A percentile compares a stretch with the other conserved stretches of the same genome.
Evolutionary conservation across 306 rosid species (phyloP).

Genomic region (Crotalaria pallida): DNA sequence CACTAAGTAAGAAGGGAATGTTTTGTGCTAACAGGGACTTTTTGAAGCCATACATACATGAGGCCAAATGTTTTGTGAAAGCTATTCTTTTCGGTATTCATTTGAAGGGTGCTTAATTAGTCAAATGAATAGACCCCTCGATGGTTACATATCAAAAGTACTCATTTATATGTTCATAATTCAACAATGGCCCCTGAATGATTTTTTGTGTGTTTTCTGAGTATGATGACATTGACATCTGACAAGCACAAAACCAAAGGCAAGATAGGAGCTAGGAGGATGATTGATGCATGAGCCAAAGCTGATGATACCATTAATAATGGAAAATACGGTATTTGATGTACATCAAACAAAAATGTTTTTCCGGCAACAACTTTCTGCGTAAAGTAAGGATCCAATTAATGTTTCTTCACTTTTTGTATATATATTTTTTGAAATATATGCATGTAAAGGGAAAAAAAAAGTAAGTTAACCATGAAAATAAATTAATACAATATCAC

Average conservation of each 20-base stretch:
- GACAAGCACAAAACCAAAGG: background rate
- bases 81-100: background rate
- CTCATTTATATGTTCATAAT: background rate
- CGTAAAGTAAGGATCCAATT: too few relatives aligned
- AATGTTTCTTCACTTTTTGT: too few relatives aligned
- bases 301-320: slow-evolving; percentile 30
- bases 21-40: too few relatives aligned
- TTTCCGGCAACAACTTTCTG: too few relatives aligned
- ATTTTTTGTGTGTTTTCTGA: slow-evolving; percentile 13
- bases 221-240: slow-evolving; percentile 20
- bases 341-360: too few relatives aligned
- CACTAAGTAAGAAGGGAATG: too few relatives aligned
- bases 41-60: too few relatives aligned
- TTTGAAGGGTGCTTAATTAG: background rate
- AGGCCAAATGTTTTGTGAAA: background rate
- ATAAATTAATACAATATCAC: too few relatives aligned
- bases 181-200: background rate
- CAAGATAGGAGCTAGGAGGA: background rate
- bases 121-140: background rate
- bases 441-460: too few relatives aligned
- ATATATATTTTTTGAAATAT: too few relatives aligned
- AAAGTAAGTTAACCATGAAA: too few relatives aligned
- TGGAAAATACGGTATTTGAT: too few relatives aligned
- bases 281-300: background rate
- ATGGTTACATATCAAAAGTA: slow-evolving; percentile 17